Evolutionary conservation across 2,329 filamentous ascomycete genomes (phyloP), one percentile per base, ranked within the genome.

Genomic region (Didymella arachidicola): DNA sequence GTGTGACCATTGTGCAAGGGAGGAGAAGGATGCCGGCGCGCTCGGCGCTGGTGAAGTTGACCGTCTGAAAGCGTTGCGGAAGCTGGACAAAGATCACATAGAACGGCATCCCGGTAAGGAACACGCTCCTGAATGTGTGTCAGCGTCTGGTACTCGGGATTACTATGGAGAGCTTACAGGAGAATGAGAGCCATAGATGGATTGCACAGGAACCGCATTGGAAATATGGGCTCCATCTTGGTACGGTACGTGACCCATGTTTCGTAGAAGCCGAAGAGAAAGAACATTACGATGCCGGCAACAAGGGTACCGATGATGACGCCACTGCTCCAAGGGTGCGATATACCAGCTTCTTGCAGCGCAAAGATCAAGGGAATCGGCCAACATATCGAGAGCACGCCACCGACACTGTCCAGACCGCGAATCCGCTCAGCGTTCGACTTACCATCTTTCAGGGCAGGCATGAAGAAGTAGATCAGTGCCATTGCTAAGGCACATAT

Each of bases 291-390:
- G 18, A 72, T 42, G 1, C 72, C 73, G 22, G 69, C 59, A 3
- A 68, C 63, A 0, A 74, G 59, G 4, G 71, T 72, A 22, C 71
- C 71, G 38, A 75, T 69, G 46, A 73, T 72, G 16, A 72, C 46
- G 14, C 64, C 60, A 38, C 71, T 72, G 16, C 51, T 66, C 72
- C 72, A 74, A 2, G 48, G 39, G 39, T 66, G 66, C 4, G 59
- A 62, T 19, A 67, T 55, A 3, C 71, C 72, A 25, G 67, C 72
- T 56, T 75, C 69, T 59, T 76, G 71, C 7, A 75, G 53, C 1
- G 69, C 72, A 41, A 73, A 75, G 18, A 75, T 64, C 18, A 76
- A 57, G 10, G 72, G 70, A 16, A 76, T 69, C 0, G 72, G 70
- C 70, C 68, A 73, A 22, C 58, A 67, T 8, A 75, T 57, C 1